Evolutionary conservation across 768 basidiomycete species (phyloP).

Genomic region (Lactarius evosmus): DNA sequence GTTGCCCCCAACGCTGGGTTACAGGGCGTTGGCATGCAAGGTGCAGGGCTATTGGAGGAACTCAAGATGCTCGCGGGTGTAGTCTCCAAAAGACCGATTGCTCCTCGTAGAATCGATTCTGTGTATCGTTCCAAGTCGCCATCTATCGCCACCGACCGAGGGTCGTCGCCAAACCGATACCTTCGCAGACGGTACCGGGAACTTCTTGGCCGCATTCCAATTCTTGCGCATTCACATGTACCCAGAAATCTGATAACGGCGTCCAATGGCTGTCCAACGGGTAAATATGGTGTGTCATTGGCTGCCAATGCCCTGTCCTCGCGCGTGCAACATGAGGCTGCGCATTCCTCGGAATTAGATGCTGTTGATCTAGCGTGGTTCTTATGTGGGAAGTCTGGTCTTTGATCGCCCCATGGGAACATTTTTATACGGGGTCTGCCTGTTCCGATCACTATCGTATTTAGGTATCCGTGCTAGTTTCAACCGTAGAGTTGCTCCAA

Average conservation of each 20-base stretch:
- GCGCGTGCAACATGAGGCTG: constrained; percentile 6
- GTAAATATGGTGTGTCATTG: constrained; percentile 36
- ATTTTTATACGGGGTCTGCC: background rate
- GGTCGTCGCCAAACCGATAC: constrained; percentile 28
- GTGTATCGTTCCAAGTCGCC: background rate
- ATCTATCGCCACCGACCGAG: background rate
- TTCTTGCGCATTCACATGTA: constrained; percentile 39
- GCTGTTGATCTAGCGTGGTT: constrained; percentile 40
- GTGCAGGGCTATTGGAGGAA: constrained; percentile 42
- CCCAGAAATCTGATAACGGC: background rate
- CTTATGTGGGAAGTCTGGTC: background rate
- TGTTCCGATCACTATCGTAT: background rate
- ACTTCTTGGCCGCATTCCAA: constrained; percentile 59
- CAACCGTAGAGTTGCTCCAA: no score
- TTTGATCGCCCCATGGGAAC: background rate
- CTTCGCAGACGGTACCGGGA: constrained; percentile 53
- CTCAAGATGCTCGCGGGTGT: constrained; percentile 44
- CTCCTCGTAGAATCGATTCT: constrained; percentile 14
- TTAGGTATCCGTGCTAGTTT: background rate
- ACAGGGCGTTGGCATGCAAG: constrained; percentile 44
- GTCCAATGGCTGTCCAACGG: background rate
- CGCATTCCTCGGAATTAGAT: constrained; percentile 30
- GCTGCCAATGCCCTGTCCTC: constrained; percentile 34
- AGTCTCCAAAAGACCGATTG: constrained; percentile 27
- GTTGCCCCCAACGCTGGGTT: constrained; percentile 32